Base-by-base conservation (phyloP, 495 filamentous ascomycete genomes). In the Penicillium paradoxum region DNA sequence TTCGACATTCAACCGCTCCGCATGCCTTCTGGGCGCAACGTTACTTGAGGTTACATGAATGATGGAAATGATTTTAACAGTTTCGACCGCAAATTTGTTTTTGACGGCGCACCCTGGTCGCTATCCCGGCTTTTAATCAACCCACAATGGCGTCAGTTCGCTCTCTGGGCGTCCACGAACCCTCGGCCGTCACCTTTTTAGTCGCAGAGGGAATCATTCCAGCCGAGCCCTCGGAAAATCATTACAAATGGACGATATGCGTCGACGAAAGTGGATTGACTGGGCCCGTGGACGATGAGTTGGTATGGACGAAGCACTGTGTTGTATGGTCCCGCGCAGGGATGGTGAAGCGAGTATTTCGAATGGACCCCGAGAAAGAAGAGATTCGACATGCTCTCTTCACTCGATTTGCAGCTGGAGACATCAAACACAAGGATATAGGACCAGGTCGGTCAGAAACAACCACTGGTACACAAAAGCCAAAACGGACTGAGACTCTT, bases 311-410 rank as follows among this genome's bases (percentile, higher is more conserved):
- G 4, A 79, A 86, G 29, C 78, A 78, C 54, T 87, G 88, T 59
- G 93, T 96, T 30, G 83, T 96, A 53, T 99, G 91, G 91, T 96
- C 89, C 29, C 82, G 88, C 46, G 90, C 89, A 38, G 87, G 87
- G 42, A 73, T 95, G 33, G 85, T 96, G 61, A 88, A 89, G 50
- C 89, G 90, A 62, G 82, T 89, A 54, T 99, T 91, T 72, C 83
- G 81, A 45, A 89, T 97, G 64, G 87, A 92, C 49, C 72, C 88
- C 8, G 93, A 97, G 63, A 84, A 90, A 52, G 90, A 97, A 63
- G 74, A 83, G 30, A 84, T 97, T 48, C 79, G 78, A 33, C 88
- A 96, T 66, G 93, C 90, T 14, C 69, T 96, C 11, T 79, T 97
- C 54, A 89, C 92, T 24, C 83, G 80, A 54, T 98, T 98, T 57